Conservation (phyloP, 2,329 filamentous ascomycete species). For the Monascus ruber region DNA sequence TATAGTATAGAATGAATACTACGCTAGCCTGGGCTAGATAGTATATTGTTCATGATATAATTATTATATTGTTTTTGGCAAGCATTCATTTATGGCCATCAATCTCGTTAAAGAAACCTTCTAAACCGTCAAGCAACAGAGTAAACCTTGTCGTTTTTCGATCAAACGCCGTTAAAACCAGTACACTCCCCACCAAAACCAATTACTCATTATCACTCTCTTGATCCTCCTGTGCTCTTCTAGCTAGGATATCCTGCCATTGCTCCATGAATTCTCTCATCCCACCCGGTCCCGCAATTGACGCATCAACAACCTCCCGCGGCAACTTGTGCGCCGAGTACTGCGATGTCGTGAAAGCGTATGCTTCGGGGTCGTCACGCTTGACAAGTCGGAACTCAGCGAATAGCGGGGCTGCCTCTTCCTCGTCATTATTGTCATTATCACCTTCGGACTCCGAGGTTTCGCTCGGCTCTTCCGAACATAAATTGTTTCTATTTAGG, state of each 20-base stretch:
- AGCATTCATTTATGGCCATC: too few species aligned
- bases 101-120: not conserved
- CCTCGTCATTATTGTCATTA: constrained; percentile 24
- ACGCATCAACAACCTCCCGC: constrained; percentile 72
- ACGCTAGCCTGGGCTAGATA: too few species aligned
- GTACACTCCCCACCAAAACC: not conserved
- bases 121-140: not conserved
- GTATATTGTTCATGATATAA: too few species aligned
- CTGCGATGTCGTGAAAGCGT: constrained; percentile 70
- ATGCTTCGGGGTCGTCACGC: constrained; percentile 77
- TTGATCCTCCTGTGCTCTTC: constrained; percentile 29
- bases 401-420: constrained; percentile 37
- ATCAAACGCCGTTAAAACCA: not conserved
- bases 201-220: constrained; percentile 23
- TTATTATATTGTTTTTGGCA: too few species aligned
- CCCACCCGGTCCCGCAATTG: constrained; percentile 56
- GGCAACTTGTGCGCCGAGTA: constrained; percentile 95
- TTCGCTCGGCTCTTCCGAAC: not conserved
- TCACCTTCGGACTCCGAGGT: constrained; percentile 42
- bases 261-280: constrained; percentile 69
- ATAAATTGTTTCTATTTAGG: constrained; percentile 11
- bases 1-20: too few species aligned
- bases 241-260: constrained; percentile 53
- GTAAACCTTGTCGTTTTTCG: not conserved
- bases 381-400: constrained; percentile 76